These are phyloP conservation scores for Blastocystis sp. DNA, from an alignment of 352 stramenopile species.

Conservation along the genomic window DNA sequence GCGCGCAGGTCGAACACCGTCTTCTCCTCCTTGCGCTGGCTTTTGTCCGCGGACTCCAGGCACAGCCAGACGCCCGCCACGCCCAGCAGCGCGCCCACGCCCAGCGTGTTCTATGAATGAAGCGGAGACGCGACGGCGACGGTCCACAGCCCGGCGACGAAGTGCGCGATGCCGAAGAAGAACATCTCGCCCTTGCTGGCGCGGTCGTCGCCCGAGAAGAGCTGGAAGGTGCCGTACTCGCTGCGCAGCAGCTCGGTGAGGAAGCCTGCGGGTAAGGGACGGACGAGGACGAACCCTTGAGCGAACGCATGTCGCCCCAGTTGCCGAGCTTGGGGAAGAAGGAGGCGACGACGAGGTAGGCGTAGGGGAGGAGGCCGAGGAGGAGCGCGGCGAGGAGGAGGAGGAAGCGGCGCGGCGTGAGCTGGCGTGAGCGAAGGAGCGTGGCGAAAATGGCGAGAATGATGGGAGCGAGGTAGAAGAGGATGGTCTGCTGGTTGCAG, in stretches of 20 bases:
- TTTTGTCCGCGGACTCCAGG: neutral
- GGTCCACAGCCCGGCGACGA: neutral
- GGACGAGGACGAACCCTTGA: neutral
- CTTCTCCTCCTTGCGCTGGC: slow-evolving; percentile 68
- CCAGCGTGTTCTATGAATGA: slow-evolving; percentile 8
- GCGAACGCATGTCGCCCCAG: slow-evolving; percentile 33
- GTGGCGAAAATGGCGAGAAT: slow-evolving; percentile 43
- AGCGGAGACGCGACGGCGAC: neutral
- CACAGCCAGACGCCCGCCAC: neutral
- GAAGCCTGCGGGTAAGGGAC: slow-evolving; percentile 16
- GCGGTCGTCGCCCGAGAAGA: slow-evolving; percentile 58
- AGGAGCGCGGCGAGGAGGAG: slow-evolving; percentile 1
- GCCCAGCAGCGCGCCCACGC: neutral
- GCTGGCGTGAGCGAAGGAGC: neutral
- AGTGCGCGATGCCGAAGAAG: slow-evolving; percentile 14
- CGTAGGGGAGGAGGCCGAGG: slow-evolving; percentile 21
- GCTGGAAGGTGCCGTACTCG: slow-evolving; percentile 66
- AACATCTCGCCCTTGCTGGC: slow-evolving; percentile 41
- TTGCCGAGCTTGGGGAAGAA: slow-evolving; percentile 43
- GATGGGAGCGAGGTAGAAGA: slow-evolving; percentile 67
- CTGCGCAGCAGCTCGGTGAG: slow-evolving; percentile 41
- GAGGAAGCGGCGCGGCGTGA: slow-evolving; percentile 31
- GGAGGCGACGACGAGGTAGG: slow-evolving; percentile 38
- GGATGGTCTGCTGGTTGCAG: slow-evolving; percentile 66
- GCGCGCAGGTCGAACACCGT: slow-evolving; percentile 26